These are phyloP conservation scores for Luffa aegyptiaca DNA, from an alignment of 306 rosid genomes.

Conservation along the genomic window DNA sequence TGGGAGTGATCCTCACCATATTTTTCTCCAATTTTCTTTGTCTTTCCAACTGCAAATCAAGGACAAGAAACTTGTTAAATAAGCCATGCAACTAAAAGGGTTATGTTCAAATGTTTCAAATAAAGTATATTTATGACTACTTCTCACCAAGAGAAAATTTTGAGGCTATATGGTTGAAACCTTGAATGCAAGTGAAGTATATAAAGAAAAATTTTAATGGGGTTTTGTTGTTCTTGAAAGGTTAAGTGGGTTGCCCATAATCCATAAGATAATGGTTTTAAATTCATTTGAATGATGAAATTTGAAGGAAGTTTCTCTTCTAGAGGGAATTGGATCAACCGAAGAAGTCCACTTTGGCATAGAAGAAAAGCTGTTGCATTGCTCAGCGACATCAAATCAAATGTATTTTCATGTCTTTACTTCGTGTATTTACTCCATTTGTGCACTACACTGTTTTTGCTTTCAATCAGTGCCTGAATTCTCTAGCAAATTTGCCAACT, in stretches of 20 bases:
- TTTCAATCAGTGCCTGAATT: too few species aligned
- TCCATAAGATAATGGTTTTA: not conserved
- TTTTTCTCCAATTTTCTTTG: not conserved
- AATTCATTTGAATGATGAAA: not conserved
- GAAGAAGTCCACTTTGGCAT: not conserved
- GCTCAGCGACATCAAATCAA: not conserved
- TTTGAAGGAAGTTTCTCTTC: not conserved
- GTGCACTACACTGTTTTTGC: too few species aligned
- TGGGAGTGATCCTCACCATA: not conserved
- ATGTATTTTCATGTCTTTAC: too few species aligned
- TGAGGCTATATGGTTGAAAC: not conserved
- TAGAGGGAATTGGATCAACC: not conserved
- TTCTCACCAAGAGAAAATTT: not conserved
- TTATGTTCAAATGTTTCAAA: not conserved
- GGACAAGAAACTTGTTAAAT: not conserved
- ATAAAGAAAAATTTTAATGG: not conserved
- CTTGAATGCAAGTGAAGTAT: not conserved
- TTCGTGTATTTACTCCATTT: too few species aligned
- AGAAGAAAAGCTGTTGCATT: not conserved
- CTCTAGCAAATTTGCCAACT: too few species aligned
- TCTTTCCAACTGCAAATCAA: not conserved
- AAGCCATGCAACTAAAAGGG: not conserved
- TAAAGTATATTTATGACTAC: not conserved
- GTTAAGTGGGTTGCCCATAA: not conserved
- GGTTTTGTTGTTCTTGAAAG: not conserved